Percentiles rank a stretch among this genome's conserved stretches.
Conservation (phyloP, 805 yeast genomes). For the Metschnikowia bowlesiae region DNA sequence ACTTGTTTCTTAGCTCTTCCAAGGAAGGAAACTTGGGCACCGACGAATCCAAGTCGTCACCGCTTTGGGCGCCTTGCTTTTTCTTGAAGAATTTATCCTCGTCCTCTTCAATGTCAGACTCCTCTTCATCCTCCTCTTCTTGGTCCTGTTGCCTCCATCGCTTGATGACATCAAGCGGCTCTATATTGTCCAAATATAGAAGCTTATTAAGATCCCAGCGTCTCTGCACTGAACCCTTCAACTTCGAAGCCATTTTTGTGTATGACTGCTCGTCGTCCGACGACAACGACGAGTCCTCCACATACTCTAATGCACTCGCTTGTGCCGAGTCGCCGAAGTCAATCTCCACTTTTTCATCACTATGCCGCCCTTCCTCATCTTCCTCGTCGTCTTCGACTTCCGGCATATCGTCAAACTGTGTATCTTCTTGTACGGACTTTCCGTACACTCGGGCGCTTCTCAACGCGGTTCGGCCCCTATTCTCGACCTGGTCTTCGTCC, state of each 20-base stretch:
- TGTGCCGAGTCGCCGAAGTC: slow-evolving; percentile 38
- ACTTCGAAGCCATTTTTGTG: slow-evolving; percentile 53
- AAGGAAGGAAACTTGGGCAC: slow-evolving; percentile 35
- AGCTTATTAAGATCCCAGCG: slow-evolving; percentile 79
- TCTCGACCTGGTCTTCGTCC: slow-evolving; percentile 27
- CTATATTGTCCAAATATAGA: slow-evolving; percentile 71
- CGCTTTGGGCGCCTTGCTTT: slow-evolving; percentile 25
- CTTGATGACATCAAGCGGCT: slow-evolving; percentile 65
- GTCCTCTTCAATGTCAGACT: slow-evolving; percentile 35
- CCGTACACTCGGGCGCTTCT: slow-evolving; percentile 58
- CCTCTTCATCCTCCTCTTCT: slow-evolving; percentile 22
- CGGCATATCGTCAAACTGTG: slow-evolving; percentile 38
- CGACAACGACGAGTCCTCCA: slow-evolving; percentile 45
- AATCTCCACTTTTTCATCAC: slow-evolving; percentile 39
- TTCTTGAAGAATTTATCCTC: slow-evolving; percentile 51
- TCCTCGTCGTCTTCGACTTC: slow-evolving; percentile 42
- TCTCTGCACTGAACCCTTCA: slow-evolving; percentile 50
- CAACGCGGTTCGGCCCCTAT: slow-evolving; percentile 61
- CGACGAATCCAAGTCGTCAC: slow-evolving; percentile 36
- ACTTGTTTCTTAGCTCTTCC: slow-evolving; percentile 44
- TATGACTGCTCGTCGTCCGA: slow-evolving; percentile 39
- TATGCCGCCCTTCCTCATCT: slow-evolving; percentile 27
- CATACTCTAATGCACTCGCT: slow-evolving; percentile 35
- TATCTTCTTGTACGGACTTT: slow-evolving; percentile 45
- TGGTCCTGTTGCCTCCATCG: slow-evolving; percentile 60